phyloP scores from a whole-genome alignment of 805 yeast species.

The Candida corydali region DNA sequence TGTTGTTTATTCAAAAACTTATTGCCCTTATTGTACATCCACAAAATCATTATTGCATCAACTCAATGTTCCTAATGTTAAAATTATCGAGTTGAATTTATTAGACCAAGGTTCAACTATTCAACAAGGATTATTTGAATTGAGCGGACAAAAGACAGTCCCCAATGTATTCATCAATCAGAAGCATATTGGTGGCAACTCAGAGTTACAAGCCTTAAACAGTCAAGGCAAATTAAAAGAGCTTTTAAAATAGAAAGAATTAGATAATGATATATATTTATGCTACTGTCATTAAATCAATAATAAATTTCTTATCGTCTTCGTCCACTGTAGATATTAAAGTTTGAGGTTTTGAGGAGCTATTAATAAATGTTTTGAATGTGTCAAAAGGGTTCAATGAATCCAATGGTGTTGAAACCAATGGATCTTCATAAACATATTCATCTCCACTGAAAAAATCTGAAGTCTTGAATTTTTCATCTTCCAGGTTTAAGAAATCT shows the following conservation, averaged over 20 bases:
- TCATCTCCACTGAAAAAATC: constrained; percentile 44
- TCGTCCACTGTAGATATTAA: constrained; percentile 8
- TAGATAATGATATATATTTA: neutral
- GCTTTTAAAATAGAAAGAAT: constrained; percentile 4
- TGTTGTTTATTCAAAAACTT: constrained; percentile 26
- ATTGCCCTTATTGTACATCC: constrained; percentile 26
- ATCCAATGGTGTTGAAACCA: constrained; percentile 75
- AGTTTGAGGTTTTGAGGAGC: constrained; percentile 1
- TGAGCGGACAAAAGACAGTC: constrained; percentile 33
- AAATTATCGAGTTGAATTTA: constrained; percentile 26
- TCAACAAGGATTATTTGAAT: constrained; percentile 26
- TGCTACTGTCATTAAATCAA: constrained; percentile 8
- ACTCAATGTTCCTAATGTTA: constrained; percentile 15
- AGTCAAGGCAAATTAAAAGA: constrained; percentile 18
- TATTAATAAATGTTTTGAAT: constrained; percentile 6
- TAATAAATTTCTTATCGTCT: constrained; percentile 8
- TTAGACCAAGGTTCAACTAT: constrained; percentile 21
- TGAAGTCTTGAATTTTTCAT: constrained; percentile 20
- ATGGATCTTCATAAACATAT: constrained; percentile 70
- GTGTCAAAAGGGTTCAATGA: constrained; percentile 4
- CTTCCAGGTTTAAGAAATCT: constrained; percentile 19
- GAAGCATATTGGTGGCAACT: constrained; percentile 37
- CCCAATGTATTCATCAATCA: constrained; percentile 35
- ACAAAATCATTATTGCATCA: constrained; percentile 18
- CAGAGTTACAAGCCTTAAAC: constrained; percentile 28